Evolutionary conservation across 768 basidiomycete genomes (phyloP), one percentile per base, ranked within the genome.

Genomic region (Trametes gibbosa): DNA sequence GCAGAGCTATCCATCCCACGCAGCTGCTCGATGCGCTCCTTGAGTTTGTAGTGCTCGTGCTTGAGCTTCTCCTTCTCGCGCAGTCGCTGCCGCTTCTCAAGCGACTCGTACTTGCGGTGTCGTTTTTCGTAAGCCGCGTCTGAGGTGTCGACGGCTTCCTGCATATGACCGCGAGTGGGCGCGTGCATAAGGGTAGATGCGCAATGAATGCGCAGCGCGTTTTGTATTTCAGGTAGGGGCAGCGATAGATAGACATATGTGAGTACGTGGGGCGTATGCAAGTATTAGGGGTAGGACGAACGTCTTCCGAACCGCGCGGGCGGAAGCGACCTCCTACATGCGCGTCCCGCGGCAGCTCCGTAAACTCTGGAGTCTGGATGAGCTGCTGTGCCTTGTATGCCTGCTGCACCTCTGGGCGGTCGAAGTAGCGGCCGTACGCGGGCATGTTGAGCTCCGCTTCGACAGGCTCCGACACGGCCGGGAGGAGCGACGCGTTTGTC

Each of bases 31-130:
- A 95, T 89, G 35, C 93, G 84, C 68, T 93, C 88, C 71, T 89
- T 89, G 67, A 96, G 84, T 69, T 93, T 92, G 75, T 94, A 93
- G 65, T 93, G 91, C 68, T 95, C 92, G 64, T 93, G 88, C 72
- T 90, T 88, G 54, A 95, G 81, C 69, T 93, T 93, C 73, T 96
- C 93, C 73, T 92, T 92, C 74, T 95, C 93, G 54, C 92, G 84
- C 34, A 90, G 75, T 4, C 92, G 87, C 68, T 87, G 85, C 8
- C 92, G 83, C 70, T 91, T 92, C 73, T 95, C 94, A 59, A 90
- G 88, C 14, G 81, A 81, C 70, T 95, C 92, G 72, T 90, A 94
- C 69, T 90, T 92, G 51, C 85, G 81, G 73, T 96, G 93, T 43
- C 91, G 83, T 63, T 85, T 86, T 71, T 89, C 83, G 68, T 94